These are phyloP conservation scores for Mycogone perniciosa DNA, from an alignment of 2,329 filamentous ascomycete genomes.

Conservation along the genomic window DNA sequence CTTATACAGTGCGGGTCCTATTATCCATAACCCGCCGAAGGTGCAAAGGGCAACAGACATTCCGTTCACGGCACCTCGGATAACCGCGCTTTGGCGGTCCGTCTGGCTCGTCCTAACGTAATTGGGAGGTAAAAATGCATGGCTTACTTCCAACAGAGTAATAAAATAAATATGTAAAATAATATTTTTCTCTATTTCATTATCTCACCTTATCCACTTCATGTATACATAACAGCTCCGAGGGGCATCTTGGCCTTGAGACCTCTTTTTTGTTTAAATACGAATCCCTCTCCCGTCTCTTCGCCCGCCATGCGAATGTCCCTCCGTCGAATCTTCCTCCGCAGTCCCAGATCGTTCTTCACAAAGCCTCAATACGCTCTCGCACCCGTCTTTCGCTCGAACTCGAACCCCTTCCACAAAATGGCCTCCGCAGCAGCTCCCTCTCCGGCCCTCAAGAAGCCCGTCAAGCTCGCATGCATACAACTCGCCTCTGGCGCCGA, in stretches of 20 bases:
- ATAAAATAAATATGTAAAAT: too few relatives aligned
- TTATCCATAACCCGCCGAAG: too few relatives aligned
- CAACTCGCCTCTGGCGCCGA: constrained; percentile 77
- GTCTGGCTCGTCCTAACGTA: too few relatives aligned
- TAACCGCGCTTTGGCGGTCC: too few relatives aligned
- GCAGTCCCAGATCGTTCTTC: constrained; percentile 10
- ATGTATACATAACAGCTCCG: neutral
- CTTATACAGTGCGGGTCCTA: too few relatives aligned
- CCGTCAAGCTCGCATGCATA: constrained; percentile 72
- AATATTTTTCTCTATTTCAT: neutral
- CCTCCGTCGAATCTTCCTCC: neutral
- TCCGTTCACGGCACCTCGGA: too few relatives aligned
- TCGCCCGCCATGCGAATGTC: constrained; percentile 4
- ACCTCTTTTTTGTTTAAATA: neutral
- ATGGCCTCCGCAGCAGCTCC: constrained; percentile 29
- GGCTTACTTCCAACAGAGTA: too few relatives aligned
- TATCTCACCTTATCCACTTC: constrained; percentile 1
- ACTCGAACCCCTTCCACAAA: constrained; percentile 23
- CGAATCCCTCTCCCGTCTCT: neutral
- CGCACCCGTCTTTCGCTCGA: constrained; percentile 16
- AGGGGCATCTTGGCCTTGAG: too few relatives aligned
- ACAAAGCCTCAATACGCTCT: constrained; percentile 10
- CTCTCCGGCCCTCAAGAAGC: constrained; percentile 58
- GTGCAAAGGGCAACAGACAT: too few relatives aligned
- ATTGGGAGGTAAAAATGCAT: too few relatives aligned